Evolutionary conservation across 768 basidiomycete genomes (phyloP).

Genomic region (Tubosaeta brunneosetosa): DNA sequence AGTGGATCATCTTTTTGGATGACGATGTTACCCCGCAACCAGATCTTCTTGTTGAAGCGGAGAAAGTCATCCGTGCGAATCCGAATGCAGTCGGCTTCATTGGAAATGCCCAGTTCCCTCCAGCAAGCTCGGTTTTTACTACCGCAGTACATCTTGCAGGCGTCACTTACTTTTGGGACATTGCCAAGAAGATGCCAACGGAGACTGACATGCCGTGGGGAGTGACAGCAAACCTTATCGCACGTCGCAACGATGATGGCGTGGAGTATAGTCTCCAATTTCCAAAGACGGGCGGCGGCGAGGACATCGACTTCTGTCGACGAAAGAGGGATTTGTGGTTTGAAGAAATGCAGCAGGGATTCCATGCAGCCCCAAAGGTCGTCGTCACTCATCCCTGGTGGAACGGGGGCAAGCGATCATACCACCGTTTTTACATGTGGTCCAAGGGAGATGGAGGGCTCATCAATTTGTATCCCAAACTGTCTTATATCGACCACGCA

Average conservation of each 20-base stretch:
- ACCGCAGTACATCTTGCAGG: conserved; percentile 52
- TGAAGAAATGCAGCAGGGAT: conserved; percentile 34
- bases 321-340: conserved; percentile 40
- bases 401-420: conserved; percentile 41
- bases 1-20: conserved; percentile 59
- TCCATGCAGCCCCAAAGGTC: conserved; percentile 45
- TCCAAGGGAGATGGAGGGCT: conserved; percentile 52
- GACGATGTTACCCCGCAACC: conserved; percentile 46
- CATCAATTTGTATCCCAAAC: conserved; percentile 43
- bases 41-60: conserved; percentile 43
- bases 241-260: conserved; percentile 41
- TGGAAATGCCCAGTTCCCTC: conserved; percentile 47
- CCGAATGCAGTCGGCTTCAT: conserved; percentile 52
- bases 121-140: conserved; percentile 45
- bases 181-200: conserved; percentile 42
- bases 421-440: conserved; percentile 57
- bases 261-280: conserved; percentile 45
- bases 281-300: conserved; percentile 62
- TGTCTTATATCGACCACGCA: conserved; percentile 40
- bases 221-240: conserved; percentile 56
- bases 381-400: conserved; percentile 58
- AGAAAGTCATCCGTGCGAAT: conserved; percentile 42
- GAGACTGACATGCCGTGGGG: conserved; percentile 55
- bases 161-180: conserved; percentile 60
- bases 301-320: conserved; percentile 59